phyloP scores from a whole-genome alignment of 2,329 filamentous ascomycete species.

The Phoma sp. region DNA sequence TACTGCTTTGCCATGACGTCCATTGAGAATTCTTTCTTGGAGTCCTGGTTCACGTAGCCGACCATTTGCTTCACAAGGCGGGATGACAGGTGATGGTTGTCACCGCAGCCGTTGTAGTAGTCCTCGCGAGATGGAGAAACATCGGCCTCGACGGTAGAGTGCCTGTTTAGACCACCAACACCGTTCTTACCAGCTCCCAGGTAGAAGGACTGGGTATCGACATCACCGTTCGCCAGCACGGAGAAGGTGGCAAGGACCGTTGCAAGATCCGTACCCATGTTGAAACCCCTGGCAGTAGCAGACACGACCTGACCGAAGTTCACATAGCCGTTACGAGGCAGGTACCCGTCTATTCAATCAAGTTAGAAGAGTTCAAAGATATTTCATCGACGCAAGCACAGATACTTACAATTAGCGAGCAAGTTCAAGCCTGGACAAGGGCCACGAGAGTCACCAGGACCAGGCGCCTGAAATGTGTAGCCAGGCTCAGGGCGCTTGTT shows the following conservation, averaged over 20 bases:
- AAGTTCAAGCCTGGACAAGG: slow-evolving; percentile 62
- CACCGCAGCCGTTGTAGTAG: slow-evolving; percentile 45
- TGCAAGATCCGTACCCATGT: slow-evolving; percentile 36
- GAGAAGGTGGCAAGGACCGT: slow-evolving; percentile 41
- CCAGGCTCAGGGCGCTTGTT: slow-evolving; percentile 31
- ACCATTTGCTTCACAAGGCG: slow-evolving; percentile 26
- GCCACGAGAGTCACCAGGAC: slow-evolving; percentile 30
- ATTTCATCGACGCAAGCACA: background rate
- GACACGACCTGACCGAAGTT: slow-evolving; percentile 23
- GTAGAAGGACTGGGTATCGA: slow-evolving; percentile 28
- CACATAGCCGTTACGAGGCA: slow-evolving; percentile 53
- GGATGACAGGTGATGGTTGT: slow-evolving; percentile 52
- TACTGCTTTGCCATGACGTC: slow-evolving; percentile 37
- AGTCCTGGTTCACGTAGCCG: slow-evolving; percentile 23
- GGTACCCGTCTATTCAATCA: slow-evolving; percentile 47
- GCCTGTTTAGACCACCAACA: slow-evolving; percentile 40
- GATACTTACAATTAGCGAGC: slow-evolving; percentile 52
- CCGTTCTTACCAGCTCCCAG: slow-evolving; percentile 28
- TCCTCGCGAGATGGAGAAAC: slow-evolving; percentile 43
- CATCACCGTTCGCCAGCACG: slow-evolving; percentile 28
- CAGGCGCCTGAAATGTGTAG: slow-evolving; percentile 25
- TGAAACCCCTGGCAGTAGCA: slow-evolving; percentile 28
- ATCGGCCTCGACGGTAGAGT: slow-evolving; percentile 52
- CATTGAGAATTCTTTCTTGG: slow-evolving; percentile 32
- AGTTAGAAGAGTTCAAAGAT: background rate